These are phyloP conservation scores for Ocimum tenuiflorum DNA, from an alignment of 257 asterid genomes.

Conservation along the genomic window DNA sequence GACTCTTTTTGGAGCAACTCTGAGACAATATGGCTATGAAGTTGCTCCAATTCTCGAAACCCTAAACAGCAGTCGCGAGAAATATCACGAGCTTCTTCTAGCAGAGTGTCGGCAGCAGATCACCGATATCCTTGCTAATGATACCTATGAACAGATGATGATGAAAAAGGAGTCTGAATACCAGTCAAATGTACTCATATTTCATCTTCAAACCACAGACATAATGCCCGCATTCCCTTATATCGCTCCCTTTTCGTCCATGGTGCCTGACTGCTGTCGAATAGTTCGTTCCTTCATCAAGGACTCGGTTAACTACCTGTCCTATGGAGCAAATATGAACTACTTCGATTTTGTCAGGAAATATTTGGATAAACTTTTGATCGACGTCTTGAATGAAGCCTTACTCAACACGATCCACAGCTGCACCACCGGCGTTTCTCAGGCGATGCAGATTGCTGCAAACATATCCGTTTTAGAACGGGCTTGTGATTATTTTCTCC, in stretches of 20 bases:
- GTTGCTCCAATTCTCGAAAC: constrained; percentile 64
- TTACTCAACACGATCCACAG: constrained; percentile 53
- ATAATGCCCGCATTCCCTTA: constrained; percentile 96
- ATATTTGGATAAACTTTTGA: constrained; percentile 75
- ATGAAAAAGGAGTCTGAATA: constrained; percentile 90
- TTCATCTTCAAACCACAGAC: constrained; percentile 83
- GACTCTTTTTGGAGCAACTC: constrained; percentile 87
- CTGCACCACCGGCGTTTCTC: constrained; percentile 62
- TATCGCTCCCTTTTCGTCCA: constrained; percentile 81
- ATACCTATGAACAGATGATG: constrained; percentile 75
- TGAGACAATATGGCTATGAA: constrained; percentile 78
- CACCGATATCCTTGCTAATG: constrained; percentile 39
- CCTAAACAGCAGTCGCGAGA: constrained; percentile 64
- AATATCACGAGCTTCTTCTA: constrained; percentile 78
- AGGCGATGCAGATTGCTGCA: constrained; percentile 96
- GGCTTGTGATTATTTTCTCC: constrained; percentile 90
- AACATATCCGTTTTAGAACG: constrained; percentile 72
- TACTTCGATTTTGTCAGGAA: constrained; percentile 72
- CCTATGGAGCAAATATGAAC: constrained; percentile 73
- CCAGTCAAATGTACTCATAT: constrained; percentile 72
- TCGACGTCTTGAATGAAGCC: constrained; percentile 68
- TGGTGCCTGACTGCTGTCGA: constrained; percentile 88
- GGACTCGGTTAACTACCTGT: constrained; percentile 73
- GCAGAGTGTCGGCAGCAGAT: constrained; percentile 69
- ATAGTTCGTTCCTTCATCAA: constrained; percentile 67